Conservation (phyloP, 2,329 filamentous ascomycete species). For the Penicillium verrucosum region DNA sequence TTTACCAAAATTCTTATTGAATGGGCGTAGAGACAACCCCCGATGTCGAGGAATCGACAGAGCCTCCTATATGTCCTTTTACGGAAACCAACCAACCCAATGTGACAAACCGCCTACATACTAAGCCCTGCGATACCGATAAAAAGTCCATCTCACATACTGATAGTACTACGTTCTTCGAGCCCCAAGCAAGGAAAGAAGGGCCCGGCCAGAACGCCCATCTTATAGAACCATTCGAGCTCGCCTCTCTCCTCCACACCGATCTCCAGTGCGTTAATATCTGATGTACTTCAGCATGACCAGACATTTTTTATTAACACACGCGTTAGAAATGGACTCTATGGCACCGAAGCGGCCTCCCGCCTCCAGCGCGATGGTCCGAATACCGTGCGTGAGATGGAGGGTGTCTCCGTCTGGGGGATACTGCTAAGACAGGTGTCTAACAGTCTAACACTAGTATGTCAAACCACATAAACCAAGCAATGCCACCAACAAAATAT, state of each 20-base stretch:
- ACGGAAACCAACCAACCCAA: slow-evolving; percentile 23
- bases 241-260: slow-evolving; percentile 15
- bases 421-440: slow-evolving; percentile 74
- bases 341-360: slow-evolving; percentile 59
- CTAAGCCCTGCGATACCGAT: slow-evolving; percentile 10
- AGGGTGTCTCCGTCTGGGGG: slow-evolving; percentile 69
- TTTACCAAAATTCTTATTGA: slow-evolving; percentile 27
- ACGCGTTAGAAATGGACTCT: slow-evolving; percentile 56
- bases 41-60: slow-evolving; percentile 44
- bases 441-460: slow-evolving; percentile 69
- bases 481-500: neutral
- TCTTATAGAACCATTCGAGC: slow-evolving; percentile 13
- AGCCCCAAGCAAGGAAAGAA: neutral
- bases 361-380: slow-evolving; percentile 65
- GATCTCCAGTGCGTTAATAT: slow-evolving; percentile 16
- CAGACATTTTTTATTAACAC: neutral
- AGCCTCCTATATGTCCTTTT: slow-evolving; percentile 39
- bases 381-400: slow-evolving; percentile 69
- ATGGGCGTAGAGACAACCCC: slow-evolving; percentile 40
- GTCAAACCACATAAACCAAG: slow-evolving; percentile 17
- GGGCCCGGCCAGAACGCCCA: slow-evolving; percentile 8
- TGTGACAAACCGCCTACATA: slow-evolving; percentile 16
- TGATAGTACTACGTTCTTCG: slow-evolving; percentile 6
- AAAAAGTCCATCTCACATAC: slow-evolving; percentile 16
- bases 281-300: neutral